Evolutionary conservation across 1,139 yeast genomes (phyloP).

Genomic region (Hansenula sp.): DNA sequence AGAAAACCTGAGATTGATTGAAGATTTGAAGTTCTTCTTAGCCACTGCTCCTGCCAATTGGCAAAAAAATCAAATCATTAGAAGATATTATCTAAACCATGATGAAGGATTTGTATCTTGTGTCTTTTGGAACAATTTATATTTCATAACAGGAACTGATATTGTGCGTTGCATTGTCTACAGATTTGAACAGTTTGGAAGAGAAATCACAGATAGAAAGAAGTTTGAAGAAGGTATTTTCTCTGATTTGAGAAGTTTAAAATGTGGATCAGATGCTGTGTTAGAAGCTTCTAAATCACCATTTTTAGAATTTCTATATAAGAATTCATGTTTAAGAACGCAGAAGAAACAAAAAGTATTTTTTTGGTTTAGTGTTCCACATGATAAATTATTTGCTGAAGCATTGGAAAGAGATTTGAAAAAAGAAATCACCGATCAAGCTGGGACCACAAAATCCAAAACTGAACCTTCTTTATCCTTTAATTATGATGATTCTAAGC

Average conservation of each 20-base stretch:
- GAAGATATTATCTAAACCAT: conserved; percentile 80
- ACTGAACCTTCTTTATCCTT: conserved; percentile 65
- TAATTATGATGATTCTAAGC: conserved; percentile 41
- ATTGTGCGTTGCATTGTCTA: conserved; percentile 89
- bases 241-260: conserved; percentile 82
- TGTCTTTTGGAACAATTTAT: conserved; percentile 87
- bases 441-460: conserved; percentile 56
- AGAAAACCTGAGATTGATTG: conserved; percentile 61
- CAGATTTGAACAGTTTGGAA: conserved; percentile 86
- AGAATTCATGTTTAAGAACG: conserved; percentile 84
- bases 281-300: conserved; percentile 86
- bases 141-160: conserved; percentile 93
- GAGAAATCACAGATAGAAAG: conserved; percentile 78
- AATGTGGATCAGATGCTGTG: conserved; percentile 85
- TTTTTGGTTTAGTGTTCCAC: conserved; percentile 95
- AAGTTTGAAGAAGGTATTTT: conserved; percentile 97
- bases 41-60: conserved; percentile 95
- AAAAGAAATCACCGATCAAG: conserved; percentile 58
- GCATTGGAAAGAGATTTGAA: conserved; percentile 91
- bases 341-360: conserved; percentile 97
- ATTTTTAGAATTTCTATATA: conserved; percentile 79
- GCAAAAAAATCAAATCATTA: conserved; percentile 84
- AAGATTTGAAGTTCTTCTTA: conserved; percentile 76
- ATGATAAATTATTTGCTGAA: conserved; percentile 88
- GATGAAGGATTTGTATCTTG: conserved; percentile 92